Base-by-base conservation (phyloP, 2,329 filamentous ascomycete genomes). In the Fusarium xylarioides region DNA sequence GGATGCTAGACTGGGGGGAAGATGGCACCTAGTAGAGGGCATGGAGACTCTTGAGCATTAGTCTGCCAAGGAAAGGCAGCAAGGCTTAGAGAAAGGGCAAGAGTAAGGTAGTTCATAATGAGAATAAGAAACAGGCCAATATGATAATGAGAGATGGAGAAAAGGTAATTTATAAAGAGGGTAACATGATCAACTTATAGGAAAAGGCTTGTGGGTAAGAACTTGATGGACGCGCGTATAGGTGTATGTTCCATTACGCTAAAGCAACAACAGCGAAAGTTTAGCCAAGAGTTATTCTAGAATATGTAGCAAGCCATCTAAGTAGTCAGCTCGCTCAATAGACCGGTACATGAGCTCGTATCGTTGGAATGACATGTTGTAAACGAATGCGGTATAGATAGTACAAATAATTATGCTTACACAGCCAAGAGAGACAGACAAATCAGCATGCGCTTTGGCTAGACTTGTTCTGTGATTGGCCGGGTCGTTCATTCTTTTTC, bases 91-190 rank as follows among this genome's bases (percentile, higher is more conserved):
- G 43, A 18, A 6, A 61, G 43, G 8, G 18, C 12, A 14, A 43
- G 11, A 26, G 4, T 9, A 61, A 43, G 4, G 12, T 21, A 32
- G 4, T 34, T 18, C 47, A 50, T 32, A 4, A 32, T 18, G 16
- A 2, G 15, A 23, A 1, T 12, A 0, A 4, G 3, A 23, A 5
- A 23, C 19, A 23, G 3, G 4, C 6, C 6, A 2, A 8, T 2
- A 1, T 14, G 6, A 19, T 8, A 32, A 14, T 32, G 21, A 34
- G 21, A 50, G 15, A 7, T 11, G 0, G 11, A 19, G 12, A 15
- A 21, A 19, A 14, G 4, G 0, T 18, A 11, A 12, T 21, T 6
- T 23, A 12, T 1, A 30, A 11, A n/a, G 2, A n/a, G 4, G 26
- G 14, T 15, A 14, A n/a, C 3, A 4, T 7, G 8, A 4, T 37